Conservation (phyloP, 2,329 filamentous ascomycete species). For the Blumeria graminis region DNA sequence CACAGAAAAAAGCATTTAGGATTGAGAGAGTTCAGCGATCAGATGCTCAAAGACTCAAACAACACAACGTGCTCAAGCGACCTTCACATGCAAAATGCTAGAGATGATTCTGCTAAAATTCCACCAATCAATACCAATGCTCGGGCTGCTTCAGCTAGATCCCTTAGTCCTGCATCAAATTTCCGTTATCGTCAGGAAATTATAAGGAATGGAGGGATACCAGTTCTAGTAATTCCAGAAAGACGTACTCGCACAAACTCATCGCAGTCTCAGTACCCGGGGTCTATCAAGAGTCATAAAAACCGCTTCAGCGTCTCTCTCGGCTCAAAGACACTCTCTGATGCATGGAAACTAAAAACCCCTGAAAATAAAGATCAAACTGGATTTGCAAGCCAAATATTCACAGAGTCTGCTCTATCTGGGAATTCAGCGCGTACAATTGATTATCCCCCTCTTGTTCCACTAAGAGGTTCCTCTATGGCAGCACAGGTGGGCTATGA, state of each 20-base stretch:
- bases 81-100: neutral
- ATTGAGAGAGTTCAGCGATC: constrained; percentile 22
- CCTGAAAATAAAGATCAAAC: constrained; percentile 18
- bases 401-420: constrained; percentile 14
- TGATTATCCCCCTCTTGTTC: constrained; percentile 33
- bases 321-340: constrained; percentile 22
- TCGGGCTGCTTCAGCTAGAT: constrained; percentile 25
- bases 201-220: constrained; percentile 33
- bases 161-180: constrained; percentile 24
- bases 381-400: constrained; percentile 6
- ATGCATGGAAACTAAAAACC: constrained; percentile 21
- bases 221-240: constrained; percentile 36
- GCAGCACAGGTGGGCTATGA: constrained; percentile 31
- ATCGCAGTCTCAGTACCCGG: constrained; percentile 27
- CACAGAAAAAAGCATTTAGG: constrained; percentile 32
- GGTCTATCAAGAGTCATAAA: constrained; percentile 34
- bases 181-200: constrained; percentile 32
- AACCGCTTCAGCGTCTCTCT: constrained; percentile 29
- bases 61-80: neutral
- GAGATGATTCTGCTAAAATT: neutral
- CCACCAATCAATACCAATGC: constrained; percentile 5
- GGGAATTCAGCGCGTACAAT: constrained; percentile 23
- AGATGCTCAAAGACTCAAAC: constrained; percentile 17
- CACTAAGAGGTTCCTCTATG: constrained; percentile 31
- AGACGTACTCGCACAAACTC: constrained; percentile 26